These are phyloP conservation scores for Tubosaeta brunneosetosa DNA, from an alignment of 768 basidiomycete species.

Conservation along the genomic window DNA sequence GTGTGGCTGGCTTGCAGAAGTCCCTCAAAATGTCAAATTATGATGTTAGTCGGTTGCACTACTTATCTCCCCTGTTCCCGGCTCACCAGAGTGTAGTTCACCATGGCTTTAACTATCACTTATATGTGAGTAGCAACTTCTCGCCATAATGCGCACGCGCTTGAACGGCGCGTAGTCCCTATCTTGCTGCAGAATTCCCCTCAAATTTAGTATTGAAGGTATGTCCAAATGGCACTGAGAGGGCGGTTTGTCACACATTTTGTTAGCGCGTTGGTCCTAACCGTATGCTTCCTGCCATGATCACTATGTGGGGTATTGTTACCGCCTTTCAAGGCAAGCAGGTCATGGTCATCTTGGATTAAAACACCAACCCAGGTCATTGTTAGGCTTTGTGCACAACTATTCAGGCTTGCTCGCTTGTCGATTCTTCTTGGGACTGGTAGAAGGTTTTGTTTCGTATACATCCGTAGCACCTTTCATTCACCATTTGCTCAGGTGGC, in stretches of 20 bases:
- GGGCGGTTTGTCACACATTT: not conserved
- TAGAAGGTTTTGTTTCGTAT: not conserved
- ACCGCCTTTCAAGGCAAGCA: constrained; percentile 52
- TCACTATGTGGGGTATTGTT: constrained; percentile 64
- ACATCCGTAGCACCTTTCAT: not conserved
- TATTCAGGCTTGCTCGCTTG: not conserved
- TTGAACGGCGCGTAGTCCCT: constrained; percentile 34
- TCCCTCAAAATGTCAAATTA: constrained; percentile 33
- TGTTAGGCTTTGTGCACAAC: not conserved
- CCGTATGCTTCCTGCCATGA: constrained; percentile 57
- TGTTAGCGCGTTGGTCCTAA: constrained; percentile 46
- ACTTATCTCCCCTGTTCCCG: not conserved
- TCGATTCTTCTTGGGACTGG: not conserved
- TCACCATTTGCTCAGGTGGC: not conserved
- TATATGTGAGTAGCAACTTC: constrained; percentile 16
- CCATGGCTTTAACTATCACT: constrained; percentile 28
- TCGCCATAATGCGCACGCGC: not conserved
- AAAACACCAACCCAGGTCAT: not conserved
- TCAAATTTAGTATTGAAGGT: constrained; percentile 56
- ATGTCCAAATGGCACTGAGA: not conserved
- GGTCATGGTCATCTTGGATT: not conserved
- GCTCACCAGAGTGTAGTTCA: constrained; percentile 27
- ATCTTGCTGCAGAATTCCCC: constrained; percentile 56
- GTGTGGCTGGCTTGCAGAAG: constrained; percentile 58
- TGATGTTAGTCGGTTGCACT: constrained; percentile 10